These are phyloP conservation scores for Hamamelis virginiana DNA, from an alignment of 164 flowering plant species.

Conservation along the genomic window DNA sequence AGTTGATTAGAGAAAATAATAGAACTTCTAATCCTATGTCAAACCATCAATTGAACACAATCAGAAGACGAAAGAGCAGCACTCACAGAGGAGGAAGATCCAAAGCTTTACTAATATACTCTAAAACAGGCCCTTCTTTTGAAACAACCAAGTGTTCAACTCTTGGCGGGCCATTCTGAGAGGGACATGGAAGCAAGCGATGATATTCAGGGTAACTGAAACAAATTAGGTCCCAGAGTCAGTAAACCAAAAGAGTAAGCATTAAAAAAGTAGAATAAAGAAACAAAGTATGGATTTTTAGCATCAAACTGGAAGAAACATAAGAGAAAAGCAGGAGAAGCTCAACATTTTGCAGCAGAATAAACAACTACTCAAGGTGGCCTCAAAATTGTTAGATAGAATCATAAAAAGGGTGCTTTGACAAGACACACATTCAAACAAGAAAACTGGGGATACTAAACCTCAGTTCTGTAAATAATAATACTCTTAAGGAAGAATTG, in stretches of 20 bases:
- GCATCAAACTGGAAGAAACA: neutral
- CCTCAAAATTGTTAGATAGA: neutral
- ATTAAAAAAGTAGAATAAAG: neutral
- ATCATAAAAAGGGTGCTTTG: neutral
- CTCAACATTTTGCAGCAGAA: neutral
- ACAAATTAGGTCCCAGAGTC: conserved; percentile 13
- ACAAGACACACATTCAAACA: neutral
- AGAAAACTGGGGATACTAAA: neutral
- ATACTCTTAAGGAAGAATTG: too few relatives aligned
- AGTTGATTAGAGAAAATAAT: conserved; percentile 2
- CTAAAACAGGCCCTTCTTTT: conserved; percentile 75
- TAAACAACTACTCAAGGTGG: neutral
- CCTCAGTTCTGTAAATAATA: too few relatives aligned
- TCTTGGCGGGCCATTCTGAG: conserved; percentile 62
- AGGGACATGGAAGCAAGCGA: conserved; percentile 90
- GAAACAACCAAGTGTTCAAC: conserved; percentile 85
- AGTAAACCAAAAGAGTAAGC: neutral
- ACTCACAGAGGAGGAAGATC: conserved; percentile 87
- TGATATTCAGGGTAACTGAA: conserved; percentile 61
- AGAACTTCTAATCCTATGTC: neutral
- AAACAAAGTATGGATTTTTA: neutral
- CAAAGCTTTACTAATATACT: conserved; percentile 62
- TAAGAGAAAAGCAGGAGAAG: neutral
- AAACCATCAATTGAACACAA: conserved; percentile 4
- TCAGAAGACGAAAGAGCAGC: conserved; percentile 1